Conservation (phyloP, 441 rosid species). For the Populus tomentosa region DNA sequence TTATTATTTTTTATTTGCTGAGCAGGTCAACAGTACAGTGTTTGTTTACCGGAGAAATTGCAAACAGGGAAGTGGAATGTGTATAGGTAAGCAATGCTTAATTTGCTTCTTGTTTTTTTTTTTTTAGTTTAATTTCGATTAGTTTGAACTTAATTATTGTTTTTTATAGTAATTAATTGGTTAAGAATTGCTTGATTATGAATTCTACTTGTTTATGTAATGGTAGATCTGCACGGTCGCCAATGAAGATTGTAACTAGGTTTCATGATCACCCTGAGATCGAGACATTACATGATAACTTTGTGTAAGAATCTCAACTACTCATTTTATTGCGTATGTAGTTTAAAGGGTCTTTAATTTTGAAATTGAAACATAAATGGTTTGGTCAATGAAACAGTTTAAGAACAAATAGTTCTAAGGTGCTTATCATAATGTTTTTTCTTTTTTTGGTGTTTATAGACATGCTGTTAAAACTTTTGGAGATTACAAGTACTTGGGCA, state of each 20-base stretch:
- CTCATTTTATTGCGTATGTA: neutral
- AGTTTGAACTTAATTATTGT: neutral
- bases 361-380: neutral
- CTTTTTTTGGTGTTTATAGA: constrained; percentile 33
- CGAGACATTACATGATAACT: constrained; percentile 83
- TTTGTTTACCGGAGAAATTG: constrained; percentile 86
- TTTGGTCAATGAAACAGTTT: neutral
- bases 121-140: neutral
- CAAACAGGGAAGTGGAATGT: constrained; percentile 91
- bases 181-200: neutral
- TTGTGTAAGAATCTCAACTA: constrained; percentile 52
- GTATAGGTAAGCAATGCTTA: constrained; percentile 47
- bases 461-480: constrained; percentile 62
- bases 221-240: constrained; percentile 69
- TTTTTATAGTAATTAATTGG: neutral
- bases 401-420: neutral
- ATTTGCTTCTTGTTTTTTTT: neutral
- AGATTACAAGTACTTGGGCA: constrained; percentile 83
- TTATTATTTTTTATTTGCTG: constrained; percentile 7
- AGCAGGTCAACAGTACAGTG: constrained; percentile 70
- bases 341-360: neutral
- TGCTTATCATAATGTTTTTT: neutral
- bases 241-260: constrained; percentile 66
- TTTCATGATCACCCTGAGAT: constrained; percentile 88
- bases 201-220: neutral